Evolutionary conservation across 1,284 basidiomycete genomes (phyloP).

Genomic region (Melampsora abietis-canadensis): DNA sequence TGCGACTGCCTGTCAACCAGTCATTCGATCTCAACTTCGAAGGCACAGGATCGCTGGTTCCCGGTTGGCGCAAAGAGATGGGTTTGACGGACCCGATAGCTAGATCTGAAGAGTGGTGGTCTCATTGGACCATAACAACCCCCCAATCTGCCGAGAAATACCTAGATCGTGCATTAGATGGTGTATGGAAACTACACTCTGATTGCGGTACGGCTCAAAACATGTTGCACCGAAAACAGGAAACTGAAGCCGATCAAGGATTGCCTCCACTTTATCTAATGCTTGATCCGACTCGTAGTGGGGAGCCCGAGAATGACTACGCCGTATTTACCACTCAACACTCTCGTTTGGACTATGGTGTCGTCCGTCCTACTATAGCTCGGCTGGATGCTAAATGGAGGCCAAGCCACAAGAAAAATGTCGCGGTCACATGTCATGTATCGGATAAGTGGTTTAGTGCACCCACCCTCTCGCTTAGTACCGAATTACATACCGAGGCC

Average conservation of each 20-base stretch:
- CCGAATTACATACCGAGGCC: constrained; percentile 56
- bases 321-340: constrained; percentile 79
- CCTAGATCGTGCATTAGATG: constrained; percentile 77
- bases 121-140: constrained; percentile 65
- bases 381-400: constrained; percentile 71
- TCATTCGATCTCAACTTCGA: constrained; percentile 63
- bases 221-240: constrained; percentile 71
- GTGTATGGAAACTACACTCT: constrained; percentile 72
- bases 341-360: constrained; percentile 72
- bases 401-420: constrained; percentile 61
- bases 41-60: constrained; percentile 69
- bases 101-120: constrained; percentile 65
- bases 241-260: constrained; percentile 55
- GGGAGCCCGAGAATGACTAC: constrained; percentile 66
- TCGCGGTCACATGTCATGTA: constrained; percentile 62
- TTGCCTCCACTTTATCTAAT: constrained; percentile 73
- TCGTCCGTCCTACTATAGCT: constrained; percentile 71
- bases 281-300: constrained; percentile 76
- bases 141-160: constrained; percentile 58
- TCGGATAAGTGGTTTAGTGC: constrained; percentile 65
- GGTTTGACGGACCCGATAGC: constrained; percentile 69
- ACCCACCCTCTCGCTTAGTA: constrained; percentile 57
- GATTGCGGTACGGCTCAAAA: constrained; percentile 85
- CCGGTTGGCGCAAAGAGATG: constrained; percentile 78
- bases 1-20: constrained; percentile 68